These are phyloP conservation scores for Caryopteris hybrid DNA, from an alignment of 305 asterid species.

Conservation along the genomic window DNA sequence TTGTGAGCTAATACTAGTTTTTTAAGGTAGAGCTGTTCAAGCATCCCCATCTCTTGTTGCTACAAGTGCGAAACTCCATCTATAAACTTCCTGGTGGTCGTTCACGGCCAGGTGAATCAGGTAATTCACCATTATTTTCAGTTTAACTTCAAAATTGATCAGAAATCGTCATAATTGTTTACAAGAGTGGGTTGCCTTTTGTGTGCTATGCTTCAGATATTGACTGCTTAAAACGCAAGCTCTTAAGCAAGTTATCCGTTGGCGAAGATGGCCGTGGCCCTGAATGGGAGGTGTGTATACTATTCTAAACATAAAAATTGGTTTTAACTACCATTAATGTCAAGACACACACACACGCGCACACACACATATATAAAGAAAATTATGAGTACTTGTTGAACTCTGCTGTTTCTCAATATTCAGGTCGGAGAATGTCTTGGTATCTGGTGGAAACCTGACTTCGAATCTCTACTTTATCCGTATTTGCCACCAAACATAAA, in stretches of 20 bases:
- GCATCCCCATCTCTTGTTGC: conserved; percentile 77
- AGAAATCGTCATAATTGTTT: not conserved
- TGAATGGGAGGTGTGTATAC: conserved; percentile 64
- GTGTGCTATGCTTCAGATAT: conserved; percentile 39
- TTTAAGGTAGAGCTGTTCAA: conserved; percentile 82
- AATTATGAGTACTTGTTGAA: not conserved
- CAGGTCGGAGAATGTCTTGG: conserved; percentile 81
- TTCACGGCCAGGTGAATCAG: conserved; percentile 75
- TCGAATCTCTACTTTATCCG: conserved; percentile 56
- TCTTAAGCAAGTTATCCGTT: conserved; percentile 61
- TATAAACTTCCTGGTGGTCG: conserved; percentile 92
- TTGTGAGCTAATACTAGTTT: not conserved
- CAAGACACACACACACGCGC: no score
- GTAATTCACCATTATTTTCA: conserved; percentile 28
- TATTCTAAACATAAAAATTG: not conserved
- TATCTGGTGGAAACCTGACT: conserved; percentile 82
- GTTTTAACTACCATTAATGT: not conserved
- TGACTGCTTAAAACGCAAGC: conserved; percentile 79
- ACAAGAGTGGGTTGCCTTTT: not conserved
- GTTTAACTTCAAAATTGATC: not conserved
- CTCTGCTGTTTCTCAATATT: not conserved
- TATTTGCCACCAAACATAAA: conserved; percentile 55
- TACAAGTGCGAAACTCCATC: conserved; percentile 62
- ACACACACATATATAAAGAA: no score
- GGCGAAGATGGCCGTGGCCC: conserved; percentile 49